A percentile compares a stretch with the other conserved stretches of the same genome.
These are phyloP conservation scores for Salix purpurea DNA, from an alignment of 345 rosid species.

Conservation along the genomic window DNA sequence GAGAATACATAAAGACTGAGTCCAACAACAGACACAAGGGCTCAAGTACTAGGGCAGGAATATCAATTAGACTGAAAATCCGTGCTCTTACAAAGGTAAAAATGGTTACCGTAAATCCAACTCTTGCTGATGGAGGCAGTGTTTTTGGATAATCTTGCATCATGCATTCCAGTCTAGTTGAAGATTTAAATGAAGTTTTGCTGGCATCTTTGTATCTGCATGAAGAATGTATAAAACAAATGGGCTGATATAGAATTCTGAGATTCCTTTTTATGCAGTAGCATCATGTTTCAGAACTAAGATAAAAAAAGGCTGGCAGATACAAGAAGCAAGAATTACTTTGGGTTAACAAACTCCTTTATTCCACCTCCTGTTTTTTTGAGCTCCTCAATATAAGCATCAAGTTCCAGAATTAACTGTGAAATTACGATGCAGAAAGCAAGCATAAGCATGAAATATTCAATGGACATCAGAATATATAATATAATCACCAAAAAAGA, in stretches of 20 bases:
- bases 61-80: neutral
- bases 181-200: conserved; percentile 82
- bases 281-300: neutral
- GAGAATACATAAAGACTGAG: neutral
- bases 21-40: neutral
- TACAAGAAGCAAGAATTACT: conserved; percentile 46
- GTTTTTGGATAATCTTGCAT: conserved; percentile 99
- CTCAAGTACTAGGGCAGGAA: neutral
- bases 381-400: conserved; percentile 80
- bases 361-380: conserved; percentile 84
- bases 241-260: conserved; percentile 8
- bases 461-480: neutral
- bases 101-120: conserved; percentile 80
- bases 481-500: neutral
- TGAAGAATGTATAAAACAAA: conserved; percentile 11
- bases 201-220: conserved; percentile 86
- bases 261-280: neutral
- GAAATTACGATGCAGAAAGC: neutral
- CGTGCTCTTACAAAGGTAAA: neutral
- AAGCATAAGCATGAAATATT: neutral
- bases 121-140: conserved; percentile 73
- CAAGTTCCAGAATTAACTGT: conserved; percentile 84
- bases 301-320: neutral
- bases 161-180: conserved; percentile 94
- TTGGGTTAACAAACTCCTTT: conserved; percentile 97